Conservation (phyloP, 1,284 basidiomycete species). For the Vanrija sp. region DNA sequence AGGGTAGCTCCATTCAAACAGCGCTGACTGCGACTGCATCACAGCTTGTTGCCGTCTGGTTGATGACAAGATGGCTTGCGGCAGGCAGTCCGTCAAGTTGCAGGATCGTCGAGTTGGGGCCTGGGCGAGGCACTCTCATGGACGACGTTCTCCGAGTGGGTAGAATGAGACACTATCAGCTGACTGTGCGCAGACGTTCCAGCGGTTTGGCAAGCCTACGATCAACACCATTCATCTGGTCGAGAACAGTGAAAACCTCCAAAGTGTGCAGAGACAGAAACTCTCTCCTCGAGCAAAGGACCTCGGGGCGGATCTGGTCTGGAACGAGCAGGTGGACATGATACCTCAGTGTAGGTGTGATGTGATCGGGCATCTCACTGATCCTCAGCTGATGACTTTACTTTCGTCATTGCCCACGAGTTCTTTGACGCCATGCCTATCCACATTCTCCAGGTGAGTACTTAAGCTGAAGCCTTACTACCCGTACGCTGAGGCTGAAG, state of each 20-base stretch:
- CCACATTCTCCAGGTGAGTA: slow-evolving; percentile 74
- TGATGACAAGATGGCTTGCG: slow-evolving; percentile 71
- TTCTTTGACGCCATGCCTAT: slow-evolving; percentile 97
- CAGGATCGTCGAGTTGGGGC: slow-evolving; percentile 86
- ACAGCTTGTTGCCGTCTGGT: slow-evolving; percentile 84
- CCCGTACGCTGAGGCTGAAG: slow-evolving; percentile 1
- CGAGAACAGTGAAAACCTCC: slow-evolving; percentile 71
- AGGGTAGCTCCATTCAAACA: neutral
- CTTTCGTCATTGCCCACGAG: slow-evolving; percentile 89
- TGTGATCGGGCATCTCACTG: neutral
- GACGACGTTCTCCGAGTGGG: slow-evolving; percentile 81
- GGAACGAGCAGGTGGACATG: slow-evolving; percentile 72
- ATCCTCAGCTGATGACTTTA: slow-evolving; percentile 58
- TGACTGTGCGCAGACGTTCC: slow-evolving; percentile 37
- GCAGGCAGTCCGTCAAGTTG: slow-evolving; percentile 57
- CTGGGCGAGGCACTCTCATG: slow-evolving; percentile 89
- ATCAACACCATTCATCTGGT: slow-evolving; percentile 67
- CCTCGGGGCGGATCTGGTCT: slow-evolving; percentile 54
- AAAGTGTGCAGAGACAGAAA: slow-evolving; percentile 60
- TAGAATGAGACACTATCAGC: neutral
- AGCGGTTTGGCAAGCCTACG: slow-evolving; percentile 23
- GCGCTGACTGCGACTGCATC: neutral
- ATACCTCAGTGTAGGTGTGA: slow-evolving; percentile 52
- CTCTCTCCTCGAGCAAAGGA: slow-evolving; percentile 46
- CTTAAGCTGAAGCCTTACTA: neutral